Conservation (phyloP, 2,329 filamentous ascomycete species). For the Pseudopyricularia cyperi region DNA sequence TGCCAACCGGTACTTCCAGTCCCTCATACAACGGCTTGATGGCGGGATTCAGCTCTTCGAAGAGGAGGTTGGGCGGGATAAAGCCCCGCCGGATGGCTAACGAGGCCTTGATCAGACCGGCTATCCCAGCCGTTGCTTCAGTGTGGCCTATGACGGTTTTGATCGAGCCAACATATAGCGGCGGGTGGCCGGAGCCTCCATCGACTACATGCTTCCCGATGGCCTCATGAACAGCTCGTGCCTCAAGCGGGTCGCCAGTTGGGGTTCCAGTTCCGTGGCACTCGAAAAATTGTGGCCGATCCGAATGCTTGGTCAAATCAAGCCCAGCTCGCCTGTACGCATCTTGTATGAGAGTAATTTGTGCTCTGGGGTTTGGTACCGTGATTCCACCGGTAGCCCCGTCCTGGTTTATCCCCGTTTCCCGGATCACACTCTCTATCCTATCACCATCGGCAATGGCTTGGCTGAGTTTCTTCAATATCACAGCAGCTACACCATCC, state of each 20-base stretch:
- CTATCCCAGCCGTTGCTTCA: slow-evolving; percentile 10
- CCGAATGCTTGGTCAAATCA: slow-evolving; percentile 11
- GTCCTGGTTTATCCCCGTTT: slow-evolving; percentile 28
- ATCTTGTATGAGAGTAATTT: slow-evolving; percentile 22
- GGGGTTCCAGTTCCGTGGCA: slow-evolving; percentile 18
- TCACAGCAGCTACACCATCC: slow-evolving; percentile 31
- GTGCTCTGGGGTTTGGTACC: slow-evolving; percentile 21
- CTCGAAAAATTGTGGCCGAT: slow-evolving; percentile 14
- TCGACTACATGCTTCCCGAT: not conserved
- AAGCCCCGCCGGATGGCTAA: slow-evolving; percentile 10
- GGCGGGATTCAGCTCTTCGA: slow-evolving; percentile 14
- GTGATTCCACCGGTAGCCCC: slow-evolving; percentile 23
- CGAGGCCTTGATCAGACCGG: slow-evolving; percentile 15
- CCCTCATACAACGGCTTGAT: slow-evolving; percentile 13
- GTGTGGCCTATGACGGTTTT: slow-evolving; percentile 16
- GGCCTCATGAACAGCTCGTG: slow-evolving; percentile 17
- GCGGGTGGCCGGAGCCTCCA: slow-evolving; percentile 6
- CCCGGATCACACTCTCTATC: slow-evolving; percentile 28
- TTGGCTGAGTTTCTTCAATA: slow-evolving; percentile 30
- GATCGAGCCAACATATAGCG: slow-evolving; percentile 13
- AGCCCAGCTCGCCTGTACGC: slow-evolving; percentile 25
- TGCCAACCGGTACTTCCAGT: slow-evolving; percentile 7
- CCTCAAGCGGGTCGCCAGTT: slow-evolving; percentile 27
- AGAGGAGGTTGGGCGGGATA: slow-evolving; percentile 13
- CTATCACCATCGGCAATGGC: slow-evolving; percentile 30